Evolutionary conservation across 768 basidiomycete genomes (phyloP), one percentile per base, ranked within the genome.

Genomic region (Tricholoma flavovirens): DNA sequence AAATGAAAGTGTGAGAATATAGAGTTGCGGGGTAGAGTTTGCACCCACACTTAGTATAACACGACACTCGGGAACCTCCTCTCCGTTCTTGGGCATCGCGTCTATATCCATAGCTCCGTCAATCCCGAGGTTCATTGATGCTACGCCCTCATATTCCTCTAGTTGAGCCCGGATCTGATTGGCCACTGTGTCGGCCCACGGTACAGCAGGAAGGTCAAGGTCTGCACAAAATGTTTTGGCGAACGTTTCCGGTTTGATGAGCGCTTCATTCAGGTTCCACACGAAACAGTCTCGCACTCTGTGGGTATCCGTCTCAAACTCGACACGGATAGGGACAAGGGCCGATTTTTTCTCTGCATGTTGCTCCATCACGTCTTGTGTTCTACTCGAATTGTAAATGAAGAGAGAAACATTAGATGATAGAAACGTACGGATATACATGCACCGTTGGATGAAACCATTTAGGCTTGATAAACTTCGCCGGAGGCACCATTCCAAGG

Each of bases 271-370:
- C 46, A 94, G 71, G 64, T 98, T 97, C 97, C 97, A 99, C 10
- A 92, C 82, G 69, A 99, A 98, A 65, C 88, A 88, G 66, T 99
- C 97, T 40, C 95, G 87, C 68, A 99, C 83, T 64, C 95, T 79
- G 65, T 91, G 90, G 0, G 88, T 88, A 10, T 93, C 91, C 10
- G 89, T 93, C 67, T 98, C 95, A 64, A 99, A 85, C 63, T 98
- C 95, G 52, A 99, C 90, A 46, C 92, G 90, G 56, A 99, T 92
- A 3, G 97, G 97, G 11, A 98, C 84, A 32, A 96, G 83, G 0
- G 77, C 69, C 0, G 76, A 66, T 42, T 72, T 69, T 55, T 70
- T 73, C 51, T 75, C 66, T 2, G 90, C 88, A 63, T 90, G 83
- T 15, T 67, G 67, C 50, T 87, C 81, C 30, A 96, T 69, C 11